A percentile compares a stretch with the other conserved stretches of the same genome.
These are phyloP conservation scores for Capronia epimyces DNA, from an alignment of 2,329 filamentous ascomycete genomes.

Conservation along the genomic window DNA sequence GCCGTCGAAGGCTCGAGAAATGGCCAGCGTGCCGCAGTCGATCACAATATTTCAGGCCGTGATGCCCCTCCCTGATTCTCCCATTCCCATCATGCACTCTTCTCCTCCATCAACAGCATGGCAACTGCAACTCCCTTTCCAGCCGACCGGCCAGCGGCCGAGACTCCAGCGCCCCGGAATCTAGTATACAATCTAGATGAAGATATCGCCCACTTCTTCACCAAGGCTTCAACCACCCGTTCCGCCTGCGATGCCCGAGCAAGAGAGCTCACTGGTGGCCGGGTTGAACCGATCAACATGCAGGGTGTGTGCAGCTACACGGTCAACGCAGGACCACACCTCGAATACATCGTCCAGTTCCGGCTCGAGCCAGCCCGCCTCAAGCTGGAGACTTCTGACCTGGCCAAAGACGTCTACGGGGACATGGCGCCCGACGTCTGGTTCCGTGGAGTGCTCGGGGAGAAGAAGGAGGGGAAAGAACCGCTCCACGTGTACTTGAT, in stretches of 20 bases:
- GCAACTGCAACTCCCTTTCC: background rate
- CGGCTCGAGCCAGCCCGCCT: background rate
- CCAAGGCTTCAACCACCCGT: background rate
- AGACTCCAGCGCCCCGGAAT: background rate
- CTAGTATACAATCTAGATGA: background rate
- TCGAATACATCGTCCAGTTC: background rate
- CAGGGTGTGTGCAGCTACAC: background rate
- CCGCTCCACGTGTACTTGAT: background rate
- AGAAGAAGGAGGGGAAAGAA: background rate
- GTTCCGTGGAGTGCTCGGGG: background rate
- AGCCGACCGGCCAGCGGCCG: background rate
- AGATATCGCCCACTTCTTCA: background rate
- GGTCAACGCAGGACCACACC: background rate
- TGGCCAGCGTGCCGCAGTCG: no score
- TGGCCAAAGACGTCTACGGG: background rate
- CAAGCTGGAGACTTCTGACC: background rate
- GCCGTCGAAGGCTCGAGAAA: no score
- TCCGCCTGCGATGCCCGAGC: background rate
- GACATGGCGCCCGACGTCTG: background rate
- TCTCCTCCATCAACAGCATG: background rate
- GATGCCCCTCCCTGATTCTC: no score
- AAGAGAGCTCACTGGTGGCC: background rate
- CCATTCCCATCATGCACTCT: background rate
- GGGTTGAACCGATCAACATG: background rate
- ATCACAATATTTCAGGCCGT: no score